Evolutionary conservation across 2,329 filamentous ascomycete genomes (phyloP).

Genomic region (Ceratocystis diversiconidia): DNA sequence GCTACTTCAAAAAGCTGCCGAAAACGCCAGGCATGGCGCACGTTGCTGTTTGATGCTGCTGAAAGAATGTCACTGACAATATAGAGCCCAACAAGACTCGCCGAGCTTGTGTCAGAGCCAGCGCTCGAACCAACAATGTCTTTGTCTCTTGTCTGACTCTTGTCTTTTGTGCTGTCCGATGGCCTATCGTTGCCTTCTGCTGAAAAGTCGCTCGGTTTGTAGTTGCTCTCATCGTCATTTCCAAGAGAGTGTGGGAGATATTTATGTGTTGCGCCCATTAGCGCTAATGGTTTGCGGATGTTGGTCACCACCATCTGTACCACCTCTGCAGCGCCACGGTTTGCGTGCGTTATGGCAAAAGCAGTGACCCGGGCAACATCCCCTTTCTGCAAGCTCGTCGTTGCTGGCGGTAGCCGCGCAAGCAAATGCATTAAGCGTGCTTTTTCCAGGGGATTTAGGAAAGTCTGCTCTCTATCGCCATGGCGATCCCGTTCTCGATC

Average conservation of each 20-base stretch:
- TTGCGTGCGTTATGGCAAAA: constrained; percentile 80
- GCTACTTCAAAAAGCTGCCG: constrained; percentile 64
- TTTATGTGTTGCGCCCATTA: constrained; percentile 48
- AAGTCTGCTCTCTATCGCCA: constrained; percentile 35
- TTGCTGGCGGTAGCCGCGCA: constrained; percentile 63
- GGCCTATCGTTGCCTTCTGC: neutral
- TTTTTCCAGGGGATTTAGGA: constrained; percentile 70
- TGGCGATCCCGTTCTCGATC: constrained; percentile 37
- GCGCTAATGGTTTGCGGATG: constrained; percentile 59
- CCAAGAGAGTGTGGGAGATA: neutral
- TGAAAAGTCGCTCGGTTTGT: neutral
- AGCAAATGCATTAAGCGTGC: constrained; percentile 73
- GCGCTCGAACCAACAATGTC: constrained; percentile 21
- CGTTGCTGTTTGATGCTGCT: constrained; percentile 58
- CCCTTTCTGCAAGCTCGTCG: constrained; percentile 62
- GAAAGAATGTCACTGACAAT: constrained; percentile 65
- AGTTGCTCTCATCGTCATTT: neutral
- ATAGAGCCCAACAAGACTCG: constrained; percentile 70
- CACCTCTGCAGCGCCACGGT: constrained; percentile 73
- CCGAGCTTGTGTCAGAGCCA: constrained; percentile 50
- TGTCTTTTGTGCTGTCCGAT: neutral
- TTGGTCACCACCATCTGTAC: constrained; percentile 81
- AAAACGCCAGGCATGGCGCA: constrained; percentile 78
- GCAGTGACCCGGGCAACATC: constrained; percentile 75
- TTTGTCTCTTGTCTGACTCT: constrained; percentile 20